phyloP scores from a whole-genome alignment of 495 filamentous ascomycete genomes.

The Penicillium silybi region DNA sequence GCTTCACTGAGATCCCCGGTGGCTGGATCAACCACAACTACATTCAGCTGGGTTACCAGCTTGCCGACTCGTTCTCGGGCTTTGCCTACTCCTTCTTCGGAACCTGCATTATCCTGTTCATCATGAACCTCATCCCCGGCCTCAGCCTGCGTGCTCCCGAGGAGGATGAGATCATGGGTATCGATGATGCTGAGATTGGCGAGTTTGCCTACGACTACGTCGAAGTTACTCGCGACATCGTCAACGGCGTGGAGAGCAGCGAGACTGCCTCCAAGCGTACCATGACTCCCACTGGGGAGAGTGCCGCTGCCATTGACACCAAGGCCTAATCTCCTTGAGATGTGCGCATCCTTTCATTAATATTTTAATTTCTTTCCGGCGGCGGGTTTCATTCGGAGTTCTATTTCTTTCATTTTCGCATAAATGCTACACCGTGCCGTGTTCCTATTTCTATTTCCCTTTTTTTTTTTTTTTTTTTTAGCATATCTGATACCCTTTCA shows the following conservation, averaged over 20 bases:
- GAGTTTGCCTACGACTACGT: slow-evolving; percentile 99
- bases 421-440: neutral
- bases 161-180: slow-evolving; percentile 85
- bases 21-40: slow-evolving; percentile 92
- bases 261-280: slow-evolving; percentile 35
- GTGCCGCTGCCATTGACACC: slow-evolving; percentile 18
- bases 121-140: slow-evolving; percentile 84
- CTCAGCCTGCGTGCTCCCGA: slow-evolving; percentile 75
- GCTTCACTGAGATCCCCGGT: slow-evolving; percentile 63
- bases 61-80: slow-evolving; percentile 81
- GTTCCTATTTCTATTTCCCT: neutral
- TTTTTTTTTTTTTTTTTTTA: slow-evolving; percentile 3
- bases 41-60: slow-evolving; percentile 82
- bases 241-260: slow-evolving; percentile 51
- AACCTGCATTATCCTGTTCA: slow-evolving; percentile 79
- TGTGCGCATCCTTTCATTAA: slow-evolving; percentile 4
- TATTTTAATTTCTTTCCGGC: slow-evolving; percentile 12
- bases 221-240: slow-evolving; percentile 81
- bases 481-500: slow-evolving; percentile 15
- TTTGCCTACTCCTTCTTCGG: slow-evolving; percentile 83
- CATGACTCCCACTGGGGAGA: slow-evolving; percentile 22
- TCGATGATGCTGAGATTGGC: slow-evolving; percentile 93
- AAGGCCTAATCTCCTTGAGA: slow-evolving; percentile 26
- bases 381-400: neutral
- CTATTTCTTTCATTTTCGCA: slow-evolving; percentile 1